Base-by-base conservation (phyloP, 2,329 filamentous ascomycete species). In the Aureobasidium sp. region DNA sequence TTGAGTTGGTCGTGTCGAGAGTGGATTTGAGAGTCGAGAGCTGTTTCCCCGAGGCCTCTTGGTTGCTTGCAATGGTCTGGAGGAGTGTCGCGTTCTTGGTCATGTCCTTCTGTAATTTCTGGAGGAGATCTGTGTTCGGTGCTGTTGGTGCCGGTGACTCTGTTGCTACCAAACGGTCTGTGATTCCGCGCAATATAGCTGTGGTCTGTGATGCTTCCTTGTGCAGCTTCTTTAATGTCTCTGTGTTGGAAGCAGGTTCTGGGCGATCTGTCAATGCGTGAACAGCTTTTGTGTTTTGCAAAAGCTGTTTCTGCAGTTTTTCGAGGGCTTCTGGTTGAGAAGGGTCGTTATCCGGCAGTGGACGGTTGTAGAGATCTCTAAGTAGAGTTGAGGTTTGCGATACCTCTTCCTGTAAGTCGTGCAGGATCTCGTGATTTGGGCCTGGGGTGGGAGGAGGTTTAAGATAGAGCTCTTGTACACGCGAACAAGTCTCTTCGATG, bases 381-480 rank as follows among this genome's bases (percentile, higher is more conserved):
- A 58, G 25, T 21, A 47, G 25, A n/a, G 42, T 47, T 3, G 42
- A 37, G 7, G 54, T 53, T 21, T 61, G 58, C 7, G 49, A 45
- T 2, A 53, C 37, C 29, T 61, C 49, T 42, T 51, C 45, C 14
- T 53, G 57, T 34, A 59, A 25, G 1, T 50, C 36, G 8, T 61
- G 47, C n/a, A 53, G n/a, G n/a, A 51, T 61, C 30, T 51, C 58
- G 30, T 51, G 44, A 48, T 37, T 61, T 10, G 58, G 58, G 5
- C 44, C 57, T 14, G 57, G 57, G 13, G 57, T 59, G 27, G 57
- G 57, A 21, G 57, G 55, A 7, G 44, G 57, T 34, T 45, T 59
- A 9, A 41, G 34, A 8, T 59, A 50, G 3, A 59, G 44, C 16
- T 59, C 57, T 42, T 59, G 44, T 9, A 59, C 45, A 5, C 57